phyloP scores from a whole-genome alignment of 2,329 filamentous ascomycete species.

The Seiridium cupressi region DNA sequence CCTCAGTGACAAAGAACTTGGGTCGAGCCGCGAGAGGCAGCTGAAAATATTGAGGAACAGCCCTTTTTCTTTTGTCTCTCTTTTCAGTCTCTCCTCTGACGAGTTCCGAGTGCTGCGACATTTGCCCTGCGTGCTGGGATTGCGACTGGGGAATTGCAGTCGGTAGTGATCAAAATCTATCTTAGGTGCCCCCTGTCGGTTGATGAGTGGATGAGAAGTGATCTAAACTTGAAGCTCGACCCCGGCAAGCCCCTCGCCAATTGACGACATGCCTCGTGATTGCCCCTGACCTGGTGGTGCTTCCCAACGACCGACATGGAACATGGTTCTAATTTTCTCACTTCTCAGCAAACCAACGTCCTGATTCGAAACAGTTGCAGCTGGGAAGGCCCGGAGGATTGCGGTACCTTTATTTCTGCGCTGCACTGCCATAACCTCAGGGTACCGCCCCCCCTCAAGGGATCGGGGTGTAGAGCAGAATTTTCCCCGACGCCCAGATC shows the following conservation, averaged over 20 bases:
- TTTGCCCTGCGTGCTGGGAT: background rate
- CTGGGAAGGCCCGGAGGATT: background rate
- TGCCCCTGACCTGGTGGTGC: conserved; percentile 11
- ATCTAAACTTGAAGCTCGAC: conserved; percentile 4
- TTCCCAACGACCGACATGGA: conserved; percentile 34
- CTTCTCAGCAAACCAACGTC: background rate
- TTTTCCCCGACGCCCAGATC: conserved; percentile 13
- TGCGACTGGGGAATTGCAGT: background rate
- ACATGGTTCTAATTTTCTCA: conserved; percentile 31
- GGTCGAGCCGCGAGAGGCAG: background rate
- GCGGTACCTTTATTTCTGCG: background rate
- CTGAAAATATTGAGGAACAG: background rate
- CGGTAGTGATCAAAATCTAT: background rate
- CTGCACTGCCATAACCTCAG: background rate
- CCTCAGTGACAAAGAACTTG: background rate
- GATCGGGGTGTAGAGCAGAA: conserved; percentile 5
- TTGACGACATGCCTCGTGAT: conserved; percentile 15
- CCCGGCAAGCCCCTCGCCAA: conserved; percentile 19
- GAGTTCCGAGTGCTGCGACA: conserved; percentile 2
- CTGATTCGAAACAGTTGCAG: background rate
- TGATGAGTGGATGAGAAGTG: conserved; percentile 2
- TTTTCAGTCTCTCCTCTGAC: background rate
- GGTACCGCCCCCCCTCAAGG: background rate
- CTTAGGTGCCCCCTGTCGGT: background rate
- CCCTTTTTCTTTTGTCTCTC: background rate